Conservation (phyloP, 129 eudicot genomes). For the Lonicera japonica region DNA sequence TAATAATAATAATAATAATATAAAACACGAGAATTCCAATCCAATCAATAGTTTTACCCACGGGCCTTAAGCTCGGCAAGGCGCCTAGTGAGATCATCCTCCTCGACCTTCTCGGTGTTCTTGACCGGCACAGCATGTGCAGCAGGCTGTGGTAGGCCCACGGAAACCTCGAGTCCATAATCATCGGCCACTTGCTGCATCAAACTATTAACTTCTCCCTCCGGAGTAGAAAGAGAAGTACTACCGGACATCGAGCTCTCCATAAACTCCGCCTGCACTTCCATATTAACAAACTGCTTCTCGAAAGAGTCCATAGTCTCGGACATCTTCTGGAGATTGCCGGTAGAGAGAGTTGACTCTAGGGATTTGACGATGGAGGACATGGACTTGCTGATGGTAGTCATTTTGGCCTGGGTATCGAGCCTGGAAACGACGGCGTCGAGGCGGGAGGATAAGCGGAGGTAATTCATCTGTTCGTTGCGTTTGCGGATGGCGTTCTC, state of each 20-base stretch:
- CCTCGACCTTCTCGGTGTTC: conserved; percentile 63
- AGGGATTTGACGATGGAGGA: conserved; percentile 70
- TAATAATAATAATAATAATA: no score
- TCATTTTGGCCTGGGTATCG: conserved; percentile 89
- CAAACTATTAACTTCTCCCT: conserved; percentile 73
- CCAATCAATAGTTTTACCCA: conserved; percentile 25
- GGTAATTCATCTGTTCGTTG: conserved; percentile 88
- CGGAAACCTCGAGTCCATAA: conserved; percentile 85
- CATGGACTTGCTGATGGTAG: conserved; percentile 67
- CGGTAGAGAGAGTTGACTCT: conserved; percentile 60
- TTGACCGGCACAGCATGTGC: conserved; percentile 51
- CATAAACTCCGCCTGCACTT: conserved; percentile 92
- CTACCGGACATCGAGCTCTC: conserved; percentile 97
- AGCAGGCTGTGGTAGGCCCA: conserved; percentile 83
- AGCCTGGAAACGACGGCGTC: conserved; percentile 86
- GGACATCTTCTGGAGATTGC: conserved; percentile 85
- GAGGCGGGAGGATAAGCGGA: conserved; percentile 73
- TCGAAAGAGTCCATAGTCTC: conserved; percentile 89
- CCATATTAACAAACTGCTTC: conserved; percentile 83
- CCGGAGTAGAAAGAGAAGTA: conserved; percentile 78
- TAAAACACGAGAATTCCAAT: not conserved
- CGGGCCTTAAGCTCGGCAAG: conserved; percentile 92
- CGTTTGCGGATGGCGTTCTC: conserved; percentile 94
- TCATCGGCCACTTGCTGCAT: conserved; percentile 99
- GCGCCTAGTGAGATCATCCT: conserved; percentile 74